Conservation (phyloP, 768 basidiomycete genomes). For the Russula vinacea region DNA sequence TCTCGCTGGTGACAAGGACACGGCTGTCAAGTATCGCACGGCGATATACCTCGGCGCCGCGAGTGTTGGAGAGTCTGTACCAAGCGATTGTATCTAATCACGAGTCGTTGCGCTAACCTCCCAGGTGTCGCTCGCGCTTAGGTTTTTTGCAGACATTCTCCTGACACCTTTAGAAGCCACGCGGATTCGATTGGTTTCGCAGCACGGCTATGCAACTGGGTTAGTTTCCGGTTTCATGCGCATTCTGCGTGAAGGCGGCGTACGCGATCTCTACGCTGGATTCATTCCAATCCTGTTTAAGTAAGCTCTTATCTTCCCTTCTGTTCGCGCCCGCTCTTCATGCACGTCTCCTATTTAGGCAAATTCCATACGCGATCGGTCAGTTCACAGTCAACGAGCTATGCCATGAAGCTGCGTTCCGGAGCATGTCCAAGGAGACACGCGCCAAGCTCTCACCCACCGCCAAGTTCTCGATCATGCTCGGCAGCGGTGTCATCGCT, state of each 20-base stretch:
- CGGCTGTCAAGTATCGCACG: constrained; percentile 72
- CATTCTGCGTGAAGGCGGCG: constrained; percentile 73
- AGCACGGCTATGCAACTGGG: constrained; percentile 75
- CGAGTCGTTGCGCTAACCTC: not conserved
- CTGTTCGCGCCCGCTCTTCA: constrained; percentile 1
- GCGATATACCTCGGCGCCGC: constrained; percentile 85
- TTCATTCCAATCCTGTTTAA: constrained; percentile 86
- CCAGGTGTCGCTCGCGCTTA: constrained; percentile 32
- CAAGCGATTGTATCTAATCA: not conserved
- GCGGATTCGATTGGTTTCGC: constrained; percentile 60
- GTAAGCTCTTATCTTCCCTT: constrained; percentile 40
- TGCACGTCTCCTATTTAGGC: constrained; percentile 42
- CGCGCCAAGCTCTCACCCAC: constrained; percentile 49
- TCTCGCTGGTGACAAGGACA: constrained; percentile 65
- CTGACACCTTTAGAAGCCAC: constrained; percentile 83
- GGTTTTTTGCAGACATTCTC: constrained; percentile 87
- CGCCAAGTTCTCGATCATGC: constrained; percentile 54
- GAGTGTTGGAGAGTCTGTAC: constrained; percentile 66
- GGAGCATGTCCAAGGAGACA: constrained; percentile 64
- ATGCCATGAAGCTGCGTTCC: constrained; percentile 72
- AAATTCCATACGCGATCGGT: constrained; percentile 85
- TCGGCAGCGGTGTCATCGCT: constrained; percentile 72
- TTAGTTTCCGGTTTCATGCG: constrained; percentile 77
- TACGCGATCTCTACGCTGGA: constrained; percentile 77
- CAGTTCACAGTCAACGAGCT: constrained; percentile 86